These are phyloP conservation scores for Cyclotella baltica DNA, from an alignment of 108 stramenopile genomes.

Conservation along the genomic window DNA sequence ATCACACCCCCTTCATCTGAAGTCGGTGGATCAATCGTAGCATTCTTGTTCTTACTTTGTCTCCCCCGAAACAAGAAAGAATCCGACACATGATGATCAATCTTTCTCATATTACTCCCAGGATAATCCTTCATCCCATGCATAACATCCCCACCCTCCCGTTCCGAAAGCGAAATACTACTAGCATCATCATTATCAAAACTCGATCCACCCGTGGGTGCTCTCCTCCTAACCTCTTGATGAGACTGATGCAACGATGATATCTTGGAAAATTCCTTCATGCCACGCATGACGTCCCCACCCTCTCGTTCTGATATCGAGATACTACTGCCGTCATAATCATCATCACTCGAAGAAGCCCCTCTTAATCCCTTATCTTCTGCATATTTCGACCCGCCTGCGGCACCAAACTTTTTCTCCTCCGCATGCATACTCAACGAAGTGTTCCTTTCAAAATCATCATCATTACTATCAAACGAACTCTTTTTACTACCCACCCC, in stretches of 20 bases:
- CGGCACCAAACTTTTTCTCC: conserved; percentile 32
- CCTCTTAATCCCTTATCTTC: too few species aligned
- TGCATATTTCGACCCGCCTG: conserved; percentile 8
- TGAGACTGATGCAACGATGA: too few species aligned
- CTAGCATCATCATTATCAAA: too few species aligned
- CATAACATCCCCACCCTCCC: neutral
- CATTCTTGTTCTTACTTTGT: conserved; percentile 12
- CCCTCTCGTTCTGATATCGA: conserved; percentile 8
- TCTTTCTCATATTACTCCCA: neutral
- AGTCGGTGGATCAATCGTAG: conserved; percentile 36
- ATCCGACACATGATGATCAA: conserved; percentile 20
- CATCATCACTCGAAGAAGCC: too few species aligned
- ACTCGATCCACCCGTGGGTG: too few species aligned
- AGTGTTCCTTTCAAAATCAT: conserved; percentile 49
- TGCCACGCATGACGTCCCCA: neutral
- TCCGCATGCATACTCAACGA: conserved; percentile 53
- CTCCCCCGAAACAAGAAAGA: neutral
- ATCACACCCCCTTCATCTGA: neutral
- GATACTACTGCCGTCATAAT: conserved; percentile 13
- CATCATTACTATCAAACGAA: conserved; percentile 19
- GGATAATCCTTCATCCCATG: too few species aligned
- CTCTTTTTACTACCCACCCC: neutral
- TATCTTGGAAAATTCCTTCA: neutral
- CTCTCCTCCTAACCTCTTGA: too few species aligned
- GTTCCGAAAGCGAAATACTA: neutral